Evolutionary conservation across 441 rosid genomes (phyloP), one percentile per base, ranked within the genome.

Genomic region (Populus tomentosa): DNA sequence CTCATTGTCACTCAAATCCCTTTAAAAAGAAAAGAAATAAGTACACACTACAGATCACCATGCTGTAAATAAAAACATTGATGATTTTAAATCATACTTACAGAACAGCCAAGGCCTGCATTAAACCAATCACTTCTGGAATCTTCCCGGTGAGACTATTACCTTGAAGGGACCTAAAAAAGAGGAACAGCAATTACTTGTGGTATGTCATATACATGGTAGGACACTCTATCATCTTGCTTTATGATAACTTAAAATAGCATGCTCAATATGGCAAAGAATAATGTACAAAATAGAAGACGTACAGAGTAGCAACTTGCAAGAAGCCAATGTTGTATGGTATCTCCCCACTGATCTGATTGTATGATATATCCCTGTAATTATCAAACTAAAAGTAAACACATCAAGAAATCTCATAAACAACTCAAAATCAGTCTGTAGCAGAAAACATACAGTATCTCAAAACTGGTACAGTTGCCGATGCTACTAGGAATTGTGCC

Each of bases 21-120:
- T 95, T 74, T 0, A n/a, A 66, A 61, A 62, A 20, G 32, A 30
- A 30, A 30, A 3, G 32, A 30, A 16, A 33, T n/a, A 18, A 20
- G 38, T 6, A n/a, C 9, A 24, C 23, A 7, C 9, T 23, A 16
- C 23, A n/a, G 4, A 26, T 67, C 4, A 0, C n/a, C 0, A 33
- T 35, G 10, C 1, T 14, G 2, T 3, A 7, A 9, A 6, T 20
- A 4, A 40, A n/a, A 2, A 3, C 0, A n/a, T 35, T 10, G 7
- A 7, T 18, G 8, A 21, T 68, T 18, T 10, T 28, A 32, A 13
- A 23, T 20, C 6, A 35, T 8, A 84, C 98, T 78, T 86, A 96
- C 99, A 96, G 62, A 61, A 96, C 98, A 50, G 99, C 99, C 42
- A 96, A 88, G 53, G 99, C 99, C 83, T 96, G 99, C 99, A 96